phyloP scores from a whole-genome alignment of 2,329 filamentous ascomycete genomes.

The Seiridium cupressi region DNA sequence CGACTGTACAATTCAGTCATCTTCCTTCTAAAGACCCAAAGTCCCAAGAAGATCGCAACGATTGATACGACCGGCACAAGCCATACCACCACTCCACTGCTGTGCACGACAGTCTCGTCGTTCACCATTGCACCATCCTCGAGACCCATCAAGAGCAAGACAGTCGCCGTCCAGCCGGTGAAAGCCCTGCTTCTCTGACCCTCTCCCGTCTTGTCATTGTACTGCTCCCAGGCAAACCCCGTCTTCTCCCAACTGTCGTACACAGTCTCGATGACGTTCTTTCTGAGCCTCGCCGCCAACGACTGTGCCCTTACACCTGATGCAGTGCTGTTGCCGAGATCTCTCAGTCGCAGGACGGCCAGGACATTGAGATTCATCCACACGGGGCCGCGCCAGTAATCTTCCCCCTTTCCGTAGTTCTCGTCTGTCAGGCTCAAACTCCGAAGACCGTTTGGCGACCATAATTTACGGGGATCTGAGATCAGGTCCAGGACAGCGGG shows the following conservation, averaged over 20 bases:
- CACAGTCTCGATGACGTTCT: conserved; percentile 13
- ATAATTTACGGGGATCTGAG: conserved; percentile 13
- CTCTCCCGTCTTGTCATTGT: conserved; percentile 63
- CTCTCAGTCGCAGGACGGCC: conserved; percentile 55
- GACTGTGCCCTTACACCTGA: conserved; percentile 7
- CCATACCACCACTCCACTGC: not conserved
- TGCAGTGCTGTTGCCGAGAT: conserved; percentile 8
- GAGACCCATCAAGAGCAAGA: conserved; percentile 70
- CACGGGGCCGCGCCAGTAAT: conserved; percentile 21
- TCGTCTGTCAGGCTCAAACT: conserved; percentile 15
- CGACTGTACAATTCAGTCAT: not conserved
- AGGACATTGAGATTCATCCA: conserved; percentile 32
- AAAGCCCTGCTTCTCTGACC: conserved; percentile 70
- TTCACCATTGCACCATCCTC: conserved; percentile 27
- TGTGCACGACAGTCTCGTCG: not conserved
- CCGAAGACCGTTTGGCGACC: conserved; percentile 14
- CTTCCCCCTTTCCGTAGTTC: conserved; percentile 14
- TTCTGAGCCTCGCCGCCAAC: conserved; percentile 16
- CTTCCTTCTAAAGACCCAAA: not conserved
- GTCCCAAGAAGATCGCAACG: not conserved
- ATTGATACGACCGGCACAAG: not conserved
- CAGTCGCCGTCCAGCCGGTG: conserved; percentile 71
- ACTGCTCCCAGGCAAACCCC: conserved; percentile 72
- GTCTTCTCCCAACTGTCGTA: conserved; percentile 59
- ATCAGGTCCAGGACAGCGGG: conserved; percentile 13